Percentiles rank a stretch among this genome's conserved stretches.
phyloP scores from a whole-genome alignment of 345 rosid genomes.

The Balakata baccata region DNA sequence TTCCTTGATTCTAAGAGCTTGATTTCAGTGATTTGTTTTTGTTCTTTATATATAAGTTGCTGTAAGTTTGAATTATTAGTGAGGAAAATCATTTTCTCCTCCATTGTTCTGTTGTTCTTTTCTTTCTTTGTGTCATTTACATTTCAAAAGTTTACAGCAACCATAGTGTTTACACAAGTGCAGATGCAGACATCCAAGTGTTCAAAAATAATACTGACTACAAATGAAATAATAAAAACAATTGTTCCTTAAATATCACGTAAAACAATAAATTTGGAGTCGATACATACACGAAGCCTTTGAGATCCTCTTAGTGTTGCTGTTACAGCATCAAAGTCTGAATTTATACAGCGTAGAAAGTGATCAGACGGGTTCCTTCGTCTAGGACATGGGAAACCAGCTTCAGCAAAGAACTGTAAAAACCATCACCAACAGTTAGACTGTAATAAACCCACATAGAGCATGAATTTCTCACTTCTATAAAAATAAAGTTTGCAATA shows the following conservation, averaged over 20 bases:
- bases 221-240: background rate
- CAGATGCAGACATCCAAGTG: background rate
- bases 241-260: background rate
- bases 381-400: slow-evolving; percentile 73
- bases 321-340: slow-evolving; percentile 65
- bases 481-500: background rate
- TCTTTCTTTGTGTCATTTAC: too few relatives aligned
- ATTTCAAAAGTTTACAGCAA: too few relatives aligned
- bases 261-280: background rate
- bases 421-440: background rate
- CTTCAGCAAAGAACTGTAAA: slow-evolving; percentile 67
- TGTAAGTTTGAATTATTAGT: too few relatives aligned
- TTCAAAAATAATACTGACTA: background rate
- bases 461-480: too few relatives aligned
- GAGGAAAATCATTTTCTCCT: too few relatives aligned
- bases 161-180: background rate
- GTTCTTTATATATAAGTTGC: too few relatives aligned
- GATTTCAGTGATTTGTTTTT: too few relatives aligned
- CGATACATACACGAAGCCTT: slow-evolving; percentile 45
- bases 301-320: slow-evolving; percentile 62
- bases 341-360: slow-evolving; percentile 69
- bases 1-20: too few relatives aligned
- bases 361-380: slow-evolving; percentile 77
- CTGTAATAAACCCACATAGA: too few relatives aligned
- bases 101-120: too few relatives aligned